Evolutionary conservation across 1,139 yeast species (phyloP).

Genomic region (Taphrina deformans): DNA sequence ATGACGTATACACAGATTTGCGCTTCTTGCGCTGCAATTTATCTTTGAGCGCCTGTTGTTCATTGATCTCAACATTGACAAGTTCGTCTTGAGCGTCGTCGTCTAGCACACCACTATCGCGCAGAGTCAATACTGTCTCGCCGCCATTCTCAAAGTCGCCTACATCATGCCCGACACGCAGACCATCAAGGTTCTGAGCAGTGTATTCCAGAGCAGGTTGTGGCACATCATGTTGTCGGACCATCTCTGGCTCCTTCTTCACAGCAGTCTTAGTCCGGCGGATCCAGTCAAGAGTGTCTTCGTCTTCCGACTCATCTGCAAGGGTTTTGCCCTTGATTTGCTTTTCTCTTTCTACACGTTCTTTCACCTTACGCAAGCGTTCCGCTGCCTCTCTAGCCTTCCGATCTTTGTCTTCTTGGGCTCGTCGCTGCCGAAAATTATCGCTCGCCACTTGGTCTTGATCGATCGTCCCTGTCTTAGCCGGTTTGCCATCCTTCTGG

Average conservation of each 20-base stretch:
- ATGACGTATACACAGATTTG: slow-evolving; percentile 31
- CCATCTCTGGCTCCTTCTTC: slow-evolving; percentile 18
- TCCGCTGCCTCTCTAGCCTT: slow-evolving; percentile 30
- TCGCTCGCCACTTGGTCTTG: slow-evolving; percentile 44
- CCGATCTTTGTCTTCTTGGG: slow-evolving; percentile 39
- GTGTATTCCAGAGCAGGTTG: slow-evolving; percentile 37
- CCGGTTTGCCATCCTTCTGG: slow-evolving; percentile 4
- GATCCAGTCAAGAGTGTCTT: slow-evolving; percentile 40
- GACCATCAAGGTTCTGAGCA: slow-evolving; percentile 46
- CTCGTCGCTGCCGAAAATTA: slow-evolving; percentile 43
- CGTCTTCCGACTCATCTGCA: slow-evolving; percentile 43
- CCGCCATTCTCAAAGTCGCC: slow-evolving; percentile 49
- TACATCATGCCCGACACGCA: slow-evolving; percentile 53
- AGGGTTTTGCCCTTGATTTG: slow-evolving; percentile 43
- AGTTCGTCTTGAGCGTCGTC: slow-evolving; percentile 55
- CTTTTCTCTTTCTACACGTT: slow-evolving; percentile 41
- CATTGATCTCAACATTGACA: slow-evolving; percentile 51
- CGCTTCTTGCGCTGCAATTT: slow-evolving; percentile 43
- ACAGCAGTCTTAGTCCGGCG: slow-evolving; percentile 38
- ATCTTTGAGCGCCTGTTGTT: slow-evolving; percentile 45
- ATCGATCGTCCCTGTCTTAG: slow-evolving; percentile 36
- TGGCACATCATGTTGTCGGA: neutral
- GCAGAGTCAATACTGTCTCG: slow-evolving; percentile 64
- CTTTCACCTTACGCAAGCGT: slow-evolving; percentile 38
- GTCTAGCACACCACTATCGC: slow-evolving; percentile 58